These are phyloP conservation scores for Gyromitra esculenta DNA, from an alignment of 2,329 filamentous ascomycete genomes.

Conservation along the genomic window DNA sequence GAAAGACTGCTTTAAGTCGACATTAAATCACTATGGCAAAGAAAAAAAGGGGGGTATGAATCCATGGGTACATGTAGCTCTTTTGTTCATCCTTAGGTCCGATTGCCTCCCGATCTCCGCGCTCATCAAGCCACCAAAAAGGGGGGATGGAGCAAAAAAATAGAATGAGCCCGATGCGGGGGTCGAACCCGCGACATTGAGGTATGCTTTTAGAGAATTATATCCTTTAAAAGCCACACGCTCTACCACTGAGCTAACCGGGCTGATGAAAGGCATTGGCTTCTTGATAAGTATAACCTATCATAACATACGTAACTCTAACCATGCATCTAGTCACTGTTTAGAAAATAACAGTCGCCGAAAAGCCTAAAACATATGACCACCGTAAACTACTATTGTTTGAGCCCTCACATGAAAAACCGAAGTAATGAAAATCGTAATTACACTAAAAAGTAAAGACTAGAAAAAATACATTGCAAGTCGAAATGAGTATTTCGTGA, in stretches of 20 bases:
- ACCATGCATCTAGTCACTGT: conserved; percentile 3
- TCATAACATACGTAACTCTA: conserved; percentile 17
- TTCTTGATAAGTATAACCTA: background rate
- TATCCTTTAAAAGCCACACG: conserved; percentile 50
- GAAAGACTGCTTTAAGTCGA: too few relatives aligned
- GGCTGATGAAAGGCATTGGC: conserved; percentile 7
- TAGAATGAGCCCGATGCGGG: conserved; percentile 49
- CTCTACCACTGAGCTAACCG: conserved; percentile 54
- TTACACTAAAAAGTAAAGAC: conserved; percentile 42
- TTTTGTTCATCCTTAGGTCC: background rate
- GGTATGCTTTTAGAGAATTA: conserved; percentile 40
- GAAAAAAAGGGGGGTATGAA: background rate
- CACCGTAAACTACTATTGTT: conserved; percentile 6
- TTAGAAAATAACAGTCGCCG: conserved; percentile 18
- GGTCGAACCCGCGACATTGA: conserved; percentile 54
- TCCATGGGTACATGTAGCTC: background rate
- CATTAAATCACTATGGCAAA: too few relatives aligned
- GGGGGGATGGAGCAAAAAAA: background rate
- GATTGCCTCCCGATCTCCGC: background rate
- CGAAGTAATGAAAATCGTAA: conserved; percentile 40
- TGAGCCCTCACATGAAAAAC: conserved; percentile 24
- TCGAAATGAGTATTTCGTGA: conserved; percentile 27
- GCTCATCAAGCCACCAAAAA: background rate
- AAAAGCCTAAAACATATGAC: conserved; percentile 7
- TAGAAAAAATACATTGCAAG: conserved; percentile 35